Conservation (phyloP, 176 grass and related monocot species). For the Hordeum vulgare region MorexV3_pseudomolecules_assembly NC_058520.1:102025718-102026217, state of each 20-base stretch:
- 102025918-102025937: slow-evolving; percentile 17
- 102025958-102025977: background rate
- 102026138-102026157: slow-evolving; percentile 74
- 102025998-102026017: slow-evolving; percentile 9
- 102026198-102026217: slow-evolving; percentile 82
- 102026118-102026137: slow-evolving; percentile 61
- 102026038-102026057: slow-evolving; percentile 79
- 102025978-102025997: slow-evolving; percentile 28
- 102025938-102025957: background rate
- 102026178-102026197: slow-evolving; percentile 65
- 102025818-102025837: slow-evolving; percentile 60
- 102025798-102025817: slow-evolving; percentile 66
- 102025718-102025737: slow-evolving; percentile 77
- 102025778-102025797: slow-evolving; percentile 85
- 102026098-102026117: slow-evolving; percentile 60
- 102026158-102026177: slow-evolving; percentile 68
- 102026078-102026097: slow-evolving; percentile 59
- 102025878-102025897: slow-evolving; percentile 70
- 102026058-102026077: slow-evolving; percentile 74
- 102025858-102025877: slow-evolving; percentile 68
- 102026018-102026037: slow-evolving; percentile 55
- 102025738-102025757: slow-evolving; percentile 79
- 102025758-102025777: slow-evolving; percentile 76
- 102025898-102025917: slow-evolving; percentile 63
- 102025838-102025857: slow-evolving; percentile 51